Conservation (phyloP, 805 yeast species). For the Millerozyma acaciae region DNA sequence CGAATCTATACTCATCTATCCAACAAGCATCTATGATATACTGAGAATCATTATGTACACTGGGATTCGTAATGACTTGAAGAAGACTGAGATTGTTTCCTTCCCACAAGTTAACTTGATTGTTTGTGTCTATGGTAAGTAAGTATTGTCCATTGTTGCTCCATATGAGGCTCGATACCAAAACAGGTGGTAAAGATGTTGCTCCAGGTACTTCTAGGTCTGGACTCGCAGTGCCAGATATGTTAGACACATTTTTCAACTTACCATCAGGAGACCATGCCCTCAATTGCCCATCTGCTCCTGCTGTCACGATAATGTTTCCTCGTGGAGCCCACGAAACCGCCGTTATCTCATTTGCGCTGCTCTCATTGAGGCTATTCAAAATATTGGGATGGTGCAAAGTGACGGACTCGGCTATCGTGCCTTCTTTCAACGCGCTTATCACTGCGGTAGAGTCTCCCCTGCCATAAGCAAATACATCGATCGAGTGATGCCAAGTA, state of each 20-base stretch:
- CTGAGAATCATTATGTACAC: slow-evolving; percentile 1
- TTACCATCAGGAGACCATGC: slow-evolving; percentile 76
- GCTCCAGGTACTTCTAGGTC: slow-evolving; percentile 5
- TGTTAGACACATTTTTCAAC: slow-evolving; percentile 45
- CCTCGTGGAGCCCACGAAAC: slow-evolving; percentile 70
- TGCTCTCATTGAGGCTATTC: slow-evolving; percentile 9
- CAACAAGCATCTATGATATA: slow-evolving; percentile 58
- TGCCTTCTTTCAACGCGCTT: slow-evolving; percentile 26
- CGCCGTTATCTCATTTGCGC: slow-evolving; percentile 24
- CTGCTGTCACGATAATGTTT: slow-evolving; percentile 55
- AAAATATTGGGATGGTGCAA: slow-evolving; percentile 26
- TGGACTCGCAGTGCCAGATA: slow-evolving; percentile 1
- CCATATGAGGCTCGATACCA: slow-evolving; percentile 64
- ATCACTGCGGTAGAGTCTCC: slow-evolving; percentile 46
- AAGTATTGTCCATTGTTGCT: slow-evolving; percentile 50
- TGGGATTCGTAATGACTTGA: slow-evolving; percentile 20
- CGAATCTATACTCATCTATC: slow-evolving; percentile 67
- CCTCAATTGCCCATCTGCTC: slow-evolving; percentile 68
- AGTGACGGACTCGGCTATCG: slow-evolving; percentile 26
- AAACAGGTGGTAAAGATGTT: too few relatives aligned
- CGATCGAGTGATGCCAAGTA: slow-evolving; percentile 54
- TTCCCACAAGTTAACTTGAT: slow-evolving; percentile 59
- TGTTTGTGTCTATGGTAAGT: slow-evolving; percentile 51
- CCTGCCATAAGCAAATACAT: slow-evolving; percentile 54
- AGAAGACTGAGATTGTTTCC: slow-evolving; percentile 36